Conservation (phyloP, 345 rosid species). For the Bretschneidera sinensis region DNA sequence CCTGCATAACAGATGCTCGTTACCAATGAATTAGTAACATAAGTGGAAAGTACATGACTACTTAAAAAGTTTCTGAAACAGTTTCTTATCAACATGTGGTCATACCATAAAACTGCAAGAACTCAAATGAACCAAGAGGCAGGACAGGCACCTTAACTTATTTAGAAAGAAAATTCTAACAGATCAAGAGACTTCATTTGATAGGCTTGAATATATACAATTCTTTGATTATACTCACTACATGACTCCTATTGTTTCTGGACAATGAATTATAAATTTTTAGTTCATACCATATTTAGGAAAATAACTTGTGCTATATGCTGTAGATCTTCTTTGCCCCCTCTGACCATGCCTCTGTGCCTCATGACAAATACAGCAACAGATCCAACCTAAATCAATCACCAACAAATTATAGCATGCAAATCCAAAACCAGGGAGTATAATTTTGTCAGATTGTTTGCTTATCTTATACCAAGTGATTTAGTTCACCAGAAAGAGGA, state of each 20-base stretch:
- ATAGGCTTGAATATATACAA: background rate
- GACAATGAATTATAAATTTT: background rate
- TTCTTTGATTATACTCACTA: too few species aligned
- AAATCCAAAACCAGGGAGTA: background rate
- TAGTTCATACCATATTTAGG: slow-evolving; percentile 49
- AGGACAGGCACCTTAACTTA: too few species aligned
- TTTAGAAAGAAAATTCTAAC: background rate
- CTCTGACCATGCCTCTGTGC: slow-evolving; percentile 54
- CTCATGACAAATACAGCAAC: slow-evolving; percentile 60
- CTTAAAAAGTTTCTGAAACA: too few species aligned
- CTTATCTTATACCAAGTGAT: background rate
- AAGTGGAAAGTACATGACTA: too few species aligned
- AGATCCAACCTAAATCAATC: slow-evolving; percentile 63
- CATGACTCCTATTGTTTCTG: background rate
- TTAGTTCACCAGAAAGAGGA: background rate
- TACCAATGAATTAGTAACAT: background rate
- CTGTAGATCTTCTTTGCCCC: slow-evolving; percentile 61
- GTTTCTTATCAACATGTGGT: too few species aligned
- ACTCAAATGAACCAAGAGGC: too few species aligned
- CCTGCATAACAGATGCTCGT: slow-evolving; percentile 40
- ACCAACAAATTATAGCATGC: background rate
- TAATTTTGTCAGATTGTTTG: background rate
- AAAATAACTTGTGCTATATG: slow-evolving; percentile 64
- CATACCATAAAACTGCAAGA: background rate
- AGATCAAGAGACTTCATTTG: too few species aligned